Base-by-base conservation (phyloP, 805 yeast species). In the Zygosaccharomyces pseudorouxii region DNA sequence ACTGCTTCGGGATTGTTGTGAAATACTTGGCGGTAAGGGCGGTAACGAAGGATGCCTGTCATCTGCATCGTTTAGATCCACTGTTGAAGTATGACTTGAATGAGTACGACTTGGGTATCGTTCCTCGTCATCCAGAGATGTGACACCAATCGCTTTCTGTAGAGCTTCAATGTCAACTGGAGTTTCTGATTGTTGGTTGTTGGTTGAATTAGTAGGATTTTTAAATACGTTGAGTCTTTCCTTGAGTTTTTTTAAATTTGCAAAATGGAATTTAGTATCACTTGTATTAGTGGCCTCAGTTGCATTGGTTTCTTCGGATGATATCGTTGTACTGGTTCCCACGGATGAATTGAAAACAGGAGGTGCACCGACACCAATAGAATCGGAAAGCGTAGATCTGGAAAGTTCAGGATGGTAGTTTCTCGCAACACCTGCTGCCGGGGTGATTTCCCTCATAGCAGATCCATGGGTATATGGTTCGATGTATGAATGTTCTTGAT, bases 131-230 rank as follows among this genome's bases (percentile, higher is more conserved):
- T 49, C 41, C 11, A 51, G 19, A 3, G 63, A 52, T 0, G 57
- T 48, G 6, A 64, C 64, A 25, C 70, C 71, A 36, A 67, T 66
- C 1, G 68, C 70, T 39, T 67, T 65, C 49, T 67, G 69, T n/a
- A 67, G 49, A 5, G 68, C 70, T 42, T 60, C 63, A 19, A 67
- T 62, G 49, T 67, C 69, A 9, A 67, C 66, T 3, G 58, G 53
- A 8, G 48, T 46, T 12, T 54, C 58, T 11, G 47, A 44, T 25
- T 49, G 52, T 7, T 28, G 46, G 7, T 52, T 50, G 30, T 46
- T 46, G 2, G 45, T 50, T 5, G 61, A 54, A 12, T 53, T 47
- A 28, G 51, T 55, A 0, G 65, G 68, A 47, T 65, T 65, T 45
- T 65, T 65, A 46, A 67, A 65, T 2, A 60, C 63, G 44, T 64